Base-by-base conservation (phyloP, 345 rosid species). In the Schrenkiella parvula region DNA sequence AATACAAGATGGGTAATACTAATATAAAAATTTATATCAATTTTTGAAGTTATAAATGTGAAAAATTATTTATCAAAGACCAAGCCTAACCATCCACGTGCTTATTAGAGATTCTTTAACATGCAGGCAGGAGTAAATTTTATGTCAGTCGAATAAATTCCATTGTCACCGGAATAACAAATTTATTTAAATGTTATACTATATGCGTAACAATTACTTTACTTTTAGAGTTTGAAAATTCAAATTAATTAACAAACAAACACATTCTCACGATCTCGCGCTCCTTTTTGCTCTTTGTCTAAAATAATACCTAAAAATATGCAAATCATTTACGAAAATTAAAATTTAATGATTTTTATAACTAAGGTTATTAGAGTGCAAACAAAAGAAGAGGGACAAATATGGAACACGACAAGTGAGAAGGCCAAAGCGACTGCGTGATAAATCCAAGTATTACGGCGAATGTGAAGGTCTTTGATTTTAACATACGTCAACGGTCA, bases 141-240 rank as follows among this genome's bases (percentile, higher is more conserved):
- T 64, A 8, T 76, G 80, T 76, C 80, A 70, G 76, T 64, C 72
- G 71, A 70, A 70, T 76, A 70, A 76, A 76, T 76, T 76, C 80
- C 71, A 63, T 56, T 63, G 80, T 62, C 71, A 70, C 41, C 71
- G 31, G 66, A 64, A 32, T 70, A 55, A 62, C 65, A 69, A 17
- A n/a, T n/a, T 11, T 63, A 63, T 35, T 68, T 34, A 69, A 76
- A 63, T 46, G 65, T 37, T 43, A 42, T 39, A n/a, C n/a, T n/a
- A 35, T 59, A 48, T 62, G 25, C 42, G 34, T 44, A 44, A 62
- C 29, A 5, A 46, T 69, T n/a, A 70, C 61, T 63, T 64, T 70
- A 55, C 57, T 28, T 69, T 37, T 39, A 5, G 17, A 29, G n/a
- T 72, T 74, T 75, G 43, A 48, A 68, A 75, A 32, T 75, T 75